Evolutionary conservation across 106 monocot species (phyloP), one percentile per base, ranked within the genome.

Genomic region (Agapanthus africanus): DNA sequence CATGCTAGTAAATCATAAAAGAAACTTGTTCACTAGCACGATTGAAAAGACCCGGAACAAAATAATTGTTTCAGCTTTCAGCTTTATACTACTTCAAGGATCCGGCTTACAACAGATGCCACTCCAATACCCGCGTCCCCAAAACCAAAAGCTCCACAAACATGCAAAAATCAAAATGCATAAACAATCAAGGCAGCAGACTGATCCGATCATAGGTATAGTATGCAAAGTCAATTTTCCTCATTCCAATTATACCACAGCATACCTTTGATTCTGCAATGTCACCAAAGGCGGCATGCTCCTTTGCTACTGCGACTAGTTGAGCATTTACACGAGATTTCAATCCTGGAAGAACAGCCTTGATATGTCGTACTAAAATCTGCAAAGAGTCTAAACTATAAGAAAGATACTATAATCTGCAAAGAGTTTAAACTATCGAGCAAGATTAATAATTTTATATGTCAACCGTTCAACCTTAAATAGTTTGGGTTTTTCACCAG

Each of bases 291-390:
- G 83, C 70, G 71, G 93, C 93, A 90, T 90, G 99, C 56, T 93
- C 93, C 36, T 99, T 99, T 60, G 93, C 93, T 54, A 87, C 99
- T 54, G 90, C 66, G 35, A 91, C 86, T 61, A 99, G 77, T 28
- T 93, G 99, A 65, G 84, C 83, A 81, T 87, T 99, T 81, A 99
- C 81, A 37, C 92, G 86, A 52, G 99, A 74, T 66, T 99, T 99
- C 73, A 99, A 75, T 39, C 80, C 90, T 47, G 99, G 99, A 57
- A 99, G 99, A 72, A 99, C 86, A 30, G 80, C 13, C 59, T 56
- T 85, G 65, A 99, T 99, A 68, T 99, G 99, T 68, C 87, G 87
- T 49, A 90, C 90, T 50, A 99, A 83, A 74, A 99, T 93, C 99
- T 99, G 81, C 68, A 82, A 54, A 47, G 49, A 47, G 40, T 40